Percentiles rank a stretch among this genome's conserved stretches.
Conservation (phyloP, 1,284 basidiomycete genomes). For the Sanghuangporus weigelae region DNA sequence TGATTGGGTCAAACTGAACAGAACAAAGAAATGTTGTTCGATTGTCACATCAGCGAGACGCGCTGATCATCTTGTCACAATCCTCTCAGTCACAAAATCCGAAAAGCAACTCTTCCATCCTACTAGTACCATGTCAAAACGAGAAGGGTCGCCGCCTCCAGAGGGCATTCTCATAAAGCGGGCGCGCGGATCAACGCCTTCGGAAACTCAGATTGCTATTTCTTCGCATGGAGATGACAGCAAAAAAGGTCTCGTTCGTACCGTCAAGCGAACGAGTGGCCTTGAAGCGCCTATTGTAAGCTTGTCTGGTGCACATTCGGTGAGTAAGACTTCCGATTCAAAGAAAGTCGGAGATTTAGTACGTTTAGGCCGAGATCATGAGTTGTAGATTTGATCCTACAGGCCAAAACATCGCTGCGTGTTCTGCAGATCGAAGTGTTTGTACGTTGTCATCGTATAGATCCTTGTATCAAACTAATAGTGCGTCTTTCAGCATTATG, state of each 20-base stretch:
- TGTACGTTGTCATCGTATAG: constrained; percentile 46
- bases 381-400: constrained; percentile 78
- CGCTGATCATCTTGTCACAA: background rate
- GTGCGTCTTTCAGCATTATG: constrained; percentile 52
- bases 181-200: constrained; percentile 53
- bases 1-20: no score
- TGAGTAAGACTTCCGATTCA: constrained; percentile 29
- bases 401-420: constrained; percentile 79
- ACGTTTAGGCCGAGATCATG: constrained; percentile 61
- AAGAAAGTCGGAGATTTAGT: background rate
- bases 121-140: constrained; percentile 55
- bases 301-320: constrained; percentile 69
- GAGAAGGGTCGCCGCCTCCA: constrained; percentile 47
- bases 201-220: constrained; percentile 66
- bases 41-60: no score
- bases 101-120: background rate
- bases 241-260: constrained; percentile 68
- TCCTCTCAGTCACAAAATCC: background rate
- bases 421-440: constrained; percentile 73
- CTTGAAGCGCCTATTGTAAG: constrained; percentile 80
- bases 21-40: no score
- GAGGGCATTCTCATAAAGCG: constrained; percentile 60
- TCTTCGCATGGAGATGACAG: constrained; percentile 66
- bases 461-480: background rate
- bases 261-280: constrained; percentile 72